phyloP scores from a whole-genome alignment of 768 basidiomycete genomes.

The Rhizopogon vinicolor region DNA sequence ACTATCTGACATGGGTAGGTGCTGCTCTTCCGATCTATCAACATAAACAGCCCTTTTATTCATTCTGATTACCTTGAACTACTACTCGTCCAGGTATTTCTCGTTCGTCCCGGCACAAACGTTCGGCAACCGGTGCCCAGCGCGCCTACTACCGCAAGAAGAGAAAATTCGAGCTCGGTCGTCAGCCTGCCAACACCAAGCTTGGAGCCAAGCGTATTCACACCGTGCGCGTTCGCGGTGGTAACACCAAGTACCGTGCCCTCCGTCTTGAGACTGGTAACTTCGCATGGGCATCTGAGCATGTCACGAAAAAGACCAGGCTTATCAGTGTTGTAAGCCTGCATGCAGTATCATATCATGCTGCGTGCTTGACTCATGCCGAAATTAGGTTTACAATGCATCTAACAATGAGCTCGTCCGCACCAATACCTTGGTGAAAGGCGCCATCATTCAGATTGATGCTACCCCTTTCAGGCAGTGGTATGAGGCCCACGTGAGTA shows the following conservation, averaged over 20 bases:
- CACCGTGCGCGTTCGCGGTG: constrained; percentile 91
- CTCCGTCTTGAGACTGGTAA: constrained; percentile 96
- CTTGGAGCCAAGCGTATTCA: constrained; percentile 95
- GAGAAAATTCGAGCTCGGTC: constrained; percentile 99
- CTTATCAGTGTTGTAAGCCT: constrained; percentile 88
- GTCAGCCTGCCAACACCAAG: constrained; percentile 96
- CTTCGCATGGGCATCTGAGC: constrained; percentile 98
- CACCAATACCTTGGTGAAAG: constrained; percentile 98
- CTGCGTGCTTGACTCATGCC: constrained; percentile 3
- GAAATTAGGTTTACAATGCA: constrained; percentile 86
- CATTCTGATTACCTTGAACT: constrained; percentile 3
- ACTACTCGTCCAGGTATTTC: constrained; percentile 73
- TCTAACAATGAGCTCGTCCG: constrained; percentile 99
- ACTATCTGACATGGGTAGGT: constrained; percentile 74
- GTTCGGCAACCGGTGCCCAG: constrained; percentile 88
- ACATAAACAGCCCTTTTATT: constrained; percentile 3
- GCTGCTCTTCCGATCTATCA: constrained; percentile 20
- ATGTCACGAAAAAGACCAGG: constrained; percentile 91
- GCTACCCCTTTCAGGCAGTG: constrained; percentile 99
- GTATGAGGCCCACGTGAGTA: constrained; percentile 95
- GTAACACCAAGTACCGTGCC: constrained; percentile 93
- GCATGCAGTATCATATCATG: neutral
- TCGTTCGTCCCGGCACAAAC: constrained; percentile 95
- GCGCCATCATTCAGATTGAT: constrained; percentile 95
- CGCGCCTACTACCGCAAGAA: constrained; percentile 98